These are phyloP conservation scores for Thymus mandschuricus DNA, from an alignment of 257 asterid genomes.

Conservation along the genomic window DNA sequence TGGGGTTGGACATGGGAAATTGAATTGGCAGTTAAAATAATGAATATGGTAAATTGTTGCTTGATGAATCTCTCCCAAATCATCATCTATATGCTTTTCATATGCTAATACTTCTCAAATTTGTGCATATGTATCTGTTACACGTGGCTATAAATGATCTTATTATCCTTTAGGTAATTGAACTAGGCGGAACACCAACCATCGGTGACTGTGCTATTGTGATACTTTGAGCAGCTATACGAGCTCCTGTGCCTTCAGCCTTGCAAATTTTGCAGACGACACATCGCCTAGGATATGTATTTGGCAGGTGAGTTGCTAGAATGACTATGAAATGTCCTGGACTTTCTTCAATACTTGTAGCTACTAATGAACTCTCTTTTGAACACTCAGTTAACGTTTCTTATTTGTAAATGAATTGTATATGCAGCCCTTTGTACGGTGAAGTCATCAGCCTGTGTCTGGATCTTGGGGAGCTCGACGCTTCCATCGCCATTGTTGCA, in stretches of 20 bases:
- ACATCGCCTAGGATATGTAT: slow-evolving; percentile 75
- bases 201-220: slow-evolving; percentile 87
- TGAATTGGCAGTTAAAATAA: slow-evolving; percentile 79
- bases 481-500: slow-evolving; percentile 88
- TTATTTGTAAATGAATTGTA: slow-evolving; percentile 28
- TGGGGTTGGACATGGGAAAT: slow-evolving; percentile 99
- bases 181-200: slow-evolving; percentile 93
- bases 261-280: slow-evolving; percentile 91
- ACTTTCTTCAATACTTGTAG: neutral
- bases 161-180: slow-evolving; percentile 61
- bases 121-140: neutral
- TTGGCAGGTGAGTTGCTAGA: slow-evolving; percentile 68
- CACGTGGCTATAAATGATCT: neutral
- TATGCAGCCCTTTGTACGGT: slow-evolving; percentile 78
- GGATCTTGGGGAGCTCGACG: slow-evolving; percentile 95
- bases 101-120: neutral
- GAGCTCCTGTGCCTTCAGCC: slow-evolving; percentile 95
- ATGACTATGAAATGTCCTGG: neutral
- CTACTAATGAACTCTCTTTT: neutral
- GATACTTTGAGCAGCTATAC: slow-evolving; percentile 91
- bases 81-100: neutral
- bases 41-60: slow-evolving; percentile 62
- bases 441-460: slow-evolving; percentile 75
- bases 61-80: slow-evolving; percentile 23
- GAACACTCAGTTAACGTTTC: neutral